phyloP scores from a whole-genome alignment of 805 yeast genomes.

The Candida awuae region DNA sequence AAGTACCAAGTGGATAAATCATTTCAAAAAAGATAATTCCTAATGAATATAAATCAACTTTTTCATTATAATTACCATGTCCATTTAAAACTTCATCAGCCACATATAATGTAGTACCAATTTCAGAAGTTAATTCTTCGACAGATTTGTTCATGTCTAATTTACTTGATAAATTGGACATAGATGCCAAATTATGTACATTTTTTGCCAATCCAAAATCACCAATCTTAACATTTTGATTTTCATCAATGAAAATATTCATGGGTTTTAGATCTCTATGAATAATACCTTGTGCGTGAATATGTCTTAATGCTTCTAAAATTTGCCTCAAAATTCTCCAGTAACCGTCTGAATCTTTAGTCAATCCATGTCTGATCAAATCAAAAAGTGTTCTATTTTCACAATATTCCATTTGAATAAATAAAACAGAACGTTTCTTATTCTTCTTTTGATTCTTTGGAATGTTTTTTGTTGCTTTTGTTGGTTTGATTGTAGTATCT shows the following conservation, averaged over 20 bases:
- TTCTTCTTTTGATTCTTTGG: constrained; percentile 25
- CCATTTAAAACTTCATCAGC: constrained; percentile 82
- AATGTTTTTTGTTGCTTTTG: constrained; percentile 14
- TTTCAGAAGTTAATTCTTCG: constrained; percentile 83
- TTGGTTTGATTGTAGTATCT: constrained; percentile 9
- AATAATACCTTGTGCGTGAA: constrained; percentile 88
- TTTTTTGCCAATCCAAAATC: constrained; percentile 96
- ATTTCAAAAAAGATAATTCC: constrained; percentile 95
- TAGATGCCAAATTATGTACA: constrained; percentile 43
- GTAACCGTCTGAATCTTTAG: constrained; percentile 64
- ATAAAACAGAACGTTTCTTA: constrained; percentile 57
- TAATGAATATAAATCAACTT: constrained; percentile 90
- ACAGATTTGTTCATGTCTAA: constrained; percentile 24
- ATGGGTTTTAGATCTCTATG: constrained; percentile 94
- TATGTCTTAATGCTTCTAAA: constrained; percentile 81
- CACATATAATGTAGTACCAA: constrained; percentile 90
- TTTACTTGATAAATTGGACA: constrained; percentile 9
- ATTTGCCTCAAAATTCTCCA: constrained; percentile 88
- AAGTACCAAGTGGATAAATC: constrained; percentile 78
- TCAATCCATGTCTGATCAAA: constrained; percentile 70
- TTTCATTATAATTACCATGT: constrained; percentile 72
- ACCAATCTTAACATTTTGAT: constrained; percentile 85
- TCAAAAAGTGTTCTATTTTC: constrained; percentile 87
- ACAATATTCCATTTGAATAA: constrained; percentile 98
- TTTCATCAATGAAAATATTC: constrained; percentile 89